Percentiles rank a stretch among this genome's conserved stretches.
phyloP scores from a whole-genome alignment of 129 eudicot genomes.

The Flaveria sonorensis region DNA sequence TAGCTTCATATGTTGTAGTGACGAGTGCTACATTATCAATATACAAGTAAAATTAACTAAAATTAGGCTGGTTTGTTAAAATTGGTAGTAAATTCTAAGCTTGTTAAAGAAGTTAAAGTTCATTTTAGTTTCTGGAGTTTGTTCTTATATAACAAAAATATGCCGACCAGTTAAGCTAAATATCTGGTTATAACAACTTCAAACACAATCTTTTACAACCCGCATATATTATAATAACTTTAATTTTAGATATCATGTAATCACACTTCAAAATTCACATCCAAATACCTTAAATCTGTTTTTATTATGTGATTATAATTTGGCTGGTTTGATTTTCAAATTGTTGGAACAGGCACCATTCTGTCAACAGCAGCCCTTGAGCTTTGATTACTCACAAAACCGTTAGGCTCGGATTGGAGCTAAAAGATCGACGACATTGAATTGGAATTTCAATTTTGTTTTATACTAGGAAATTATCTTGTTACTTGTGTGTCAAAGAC shows the following conservation, averaged over 20 bases:
- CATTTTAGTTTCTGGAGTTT: too few relatives aligned
- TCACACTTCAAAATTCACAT: neutral
- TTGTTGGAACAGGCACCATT: conserved; percentile 71
- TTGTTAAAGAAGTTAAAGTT: too few relatives aligned
- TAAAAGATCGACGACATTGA: conserved; percentile 7
- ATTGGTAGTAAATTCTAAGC: neutral
- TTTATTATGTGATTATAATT: neutral
- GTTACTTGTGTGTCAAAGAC: conserved; percentile 20
- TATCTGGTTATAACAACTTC: neutral
- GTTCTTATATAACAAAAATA: neutral
- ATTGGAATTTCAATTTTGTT: conserved; percentile 38
- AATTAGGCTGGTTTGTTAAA: neutral
- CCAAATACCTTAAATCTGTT: neutral
- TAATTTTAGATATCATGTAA: neutral
- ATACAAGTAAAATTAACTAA: neutral
- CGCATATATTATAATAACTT: neutral
- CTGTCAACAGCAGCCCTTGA: conserved; percentile 84
- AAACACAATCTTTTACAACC: neutral
- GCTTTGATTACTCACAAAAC: conserved; percentile 90
- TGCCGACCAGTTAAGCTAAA: neutral
- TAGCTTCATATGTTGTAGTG: too few relatives aligned
- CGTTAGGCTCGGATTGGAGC: conserved; percentile 38
- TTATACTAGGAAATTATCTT: conserved; percentile 12
- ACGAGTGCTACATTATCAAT: too few relatives aligned
- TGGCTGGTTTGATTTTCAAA: conserved; percentile 10